These are phyloP conservation scores for Colletotrichum limetticola DNA, from an alignment of 2,329 filamentous ascomycete genomes.

Conservation along the genomic window DNA sequence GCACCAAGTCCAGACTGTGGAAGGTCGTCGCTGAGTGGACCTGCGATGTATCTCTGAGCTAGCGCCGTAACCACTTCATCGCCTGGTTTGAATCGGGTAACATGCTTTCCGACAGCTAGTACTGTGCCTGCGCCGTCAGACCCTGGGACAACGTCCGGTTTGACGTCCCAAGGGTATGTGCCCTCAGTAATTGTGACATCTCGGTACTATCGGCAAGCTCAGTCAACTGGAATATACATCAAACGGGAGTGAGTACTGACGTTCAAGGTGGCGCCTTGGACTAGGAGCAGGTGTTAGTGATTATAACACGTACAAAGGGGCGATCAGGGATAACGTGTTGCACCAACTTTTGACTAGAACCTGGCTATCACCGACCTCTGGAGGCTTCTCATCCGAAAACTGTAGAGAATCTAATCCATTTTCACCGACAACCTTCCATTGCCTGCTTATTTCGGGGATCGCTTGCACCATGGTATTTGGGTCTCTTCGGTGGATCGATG, in stretches of 20 bases:
- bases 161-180: slow-evolving; percentile 40
- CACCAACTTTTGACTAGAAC: slow-evolving; percentile 28
- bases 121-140: slow-evolving; percentile 65
- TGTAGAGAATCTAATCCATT: slow-evolving; percentile 13
- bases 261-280: slow-evolving; percentile 26
- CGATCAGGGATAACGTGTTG: slow-evolving; percentile 59
- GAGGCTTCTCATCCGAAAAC: slow-evolving; percentile 4
- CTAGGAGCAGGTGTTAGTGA: slow-evolving; percentile 43
- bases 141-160: slow-evolving; percentile 40
- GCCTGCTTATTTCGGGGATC: neutral
- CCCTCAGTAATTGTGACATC: slow-evolving; percentile 43
- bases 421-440: slow-evolving; percentile 21
- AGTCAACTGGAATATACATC: neutral
- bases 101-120: slow-evolving; percentile 56
- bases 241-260: neutral
- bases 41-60: slow-evolving; percentile 45
- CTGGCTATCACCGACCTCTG: slow-evolving; percentile 25
- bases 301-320: slow-evolving; percentile 55
- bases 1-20: slow-evolving; percentile 49
- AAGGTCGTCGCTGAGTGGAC: slow-evolving; percentile 47
- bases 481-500: neutral
- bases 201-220: slow-evolving; percentile 21
- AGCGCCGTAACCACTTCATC: slow-evolving; percentile 58
- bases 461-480: too few species aligned
- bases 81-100: slow-evolving; percentile 60